Percentiles rank a stretch among this genome's conserved stretches.
phyloP scores from a whole-genome alignment of 2,329 filamentous ascomycete species.

The Cytospora mali region DNA sequence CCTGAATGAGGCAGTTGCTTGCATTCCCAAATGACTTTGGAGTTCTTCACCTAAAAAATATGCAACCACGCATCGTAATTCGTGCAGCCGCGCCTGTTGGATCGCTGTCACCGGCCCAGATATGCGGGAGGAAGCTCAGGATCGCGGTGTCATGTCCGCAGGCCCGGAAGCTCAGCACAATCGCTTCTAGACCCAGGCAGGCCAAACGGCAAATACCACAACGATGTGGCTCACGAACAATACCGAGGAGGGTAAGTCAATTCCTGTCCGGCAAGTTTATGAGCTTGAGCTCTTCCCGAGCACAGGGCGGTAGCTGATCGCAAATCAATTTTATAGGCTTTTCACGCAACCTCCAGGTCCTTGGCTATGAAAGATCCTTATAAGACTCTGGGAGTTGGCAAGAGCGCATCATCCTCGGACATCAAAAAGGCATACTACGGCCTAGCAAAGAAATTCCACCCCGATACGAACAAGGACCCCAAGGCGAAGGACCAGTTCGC shows the following conservation, averaged over 20 bases:
- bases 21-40: constrained; percentile 17
- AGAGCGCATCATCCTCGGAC: constrained; percentile 77
- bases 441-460: constrained; percentile 95
- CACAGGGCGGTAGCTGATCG: constrained; percentile 12
- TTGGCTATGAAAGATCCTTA: constrained; percentile 77
- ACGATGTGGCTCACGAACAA: constrained; percentile 16
- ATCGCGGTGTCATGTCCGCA: constrained; percentile 30
- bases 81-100: constrained; percentile 39
- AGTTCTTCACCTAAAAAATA: constrained; percentile 28
- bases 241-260: constrained; percentile 22
- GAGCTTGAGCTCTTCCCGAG: neutral
- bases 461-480: constrained; percentile 95
- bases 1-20: neutral
- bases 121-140: constrained; percentile 36
- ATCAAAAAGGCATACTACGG: constrained; percentile 99
- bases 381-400: constrained; percentile 79
- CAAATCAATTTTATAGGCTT: constrained; percentile 43
- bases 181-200: constrained; percentile 29
- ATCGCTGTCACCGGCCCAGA: constrained; percentile 37
- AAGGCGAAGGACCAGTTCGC: constrained; percentile 93
- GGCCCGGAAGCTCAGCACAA: constrained; percentile 29
- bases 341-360: constrained; percentile 60
- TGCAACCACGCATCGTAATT: constrained; percentile 40
- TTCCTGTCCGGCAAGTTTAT: neutral
- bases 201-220: constrained; percentile 20